Conservation (phyloP, 805 yeast species). For the Lipomyces anomalus region DNA sequence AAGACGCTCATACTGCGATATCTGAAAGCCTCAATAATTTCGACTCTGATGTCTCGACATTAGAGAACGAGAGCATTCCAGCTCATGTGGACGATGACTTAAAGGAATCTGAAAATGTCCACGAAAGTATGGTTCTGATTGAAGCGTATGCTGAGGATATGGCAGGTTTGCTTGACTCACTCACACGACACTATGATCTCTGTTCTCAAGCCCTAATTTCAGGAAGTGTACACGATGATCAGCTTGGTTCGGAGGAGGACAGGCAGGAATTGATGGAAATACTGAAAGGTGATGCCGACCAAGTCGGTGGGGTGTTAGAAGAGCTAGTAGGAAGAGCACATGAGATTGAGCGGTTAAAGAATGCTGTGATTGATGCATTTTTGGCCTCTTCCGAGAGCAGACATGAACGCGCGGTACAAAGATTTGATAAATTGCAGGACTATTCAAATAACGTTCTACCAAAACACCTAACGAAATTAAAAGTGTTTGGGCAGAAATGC, state of each 20-base stretch:
- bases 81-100: constrained; percentile 24
- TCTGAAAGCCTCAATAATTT: constrained; percentile 31
- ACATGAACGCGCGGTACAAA: background rate
- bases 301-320: constrained; percentile 28
- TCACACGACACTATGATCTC: constrained; percentile 80
- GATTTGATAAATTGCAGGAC: background rate
- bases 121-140: constrained; percentile 16
- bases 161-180: constrained; percentile 60
- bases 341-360: constrained; percentile 8
- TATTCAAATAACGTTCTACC: background rate
- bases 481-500: constrained; percentile 31
- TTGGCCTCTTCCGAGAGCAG: constrained; percentile 6
- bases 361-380: constrained; percentile 4
- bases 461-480: constrained; percentile 5
- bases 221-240: constrained; percentile 28
- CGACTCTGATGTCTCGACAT: constrained; percentile 29
- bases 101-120: constrained; percentile 22
- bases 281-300: constrained; percentile 35
- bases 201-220: constrained; percentile 47
- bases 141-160: constrained; percentile 55
- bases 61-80: constrained; percentile 29
- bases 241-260: constrained; percentile 31
- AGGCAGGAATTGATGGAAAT: constrained; percentile 54
- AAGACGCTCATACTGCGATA: constrained; percentile 5
- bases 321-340: constrained; percentile 16